Evolutionary conservation across 23 red algal species (phyloP), one percentile per base, ranked within the genome.

Genomic region (Gracilaria caudata): DNA sequence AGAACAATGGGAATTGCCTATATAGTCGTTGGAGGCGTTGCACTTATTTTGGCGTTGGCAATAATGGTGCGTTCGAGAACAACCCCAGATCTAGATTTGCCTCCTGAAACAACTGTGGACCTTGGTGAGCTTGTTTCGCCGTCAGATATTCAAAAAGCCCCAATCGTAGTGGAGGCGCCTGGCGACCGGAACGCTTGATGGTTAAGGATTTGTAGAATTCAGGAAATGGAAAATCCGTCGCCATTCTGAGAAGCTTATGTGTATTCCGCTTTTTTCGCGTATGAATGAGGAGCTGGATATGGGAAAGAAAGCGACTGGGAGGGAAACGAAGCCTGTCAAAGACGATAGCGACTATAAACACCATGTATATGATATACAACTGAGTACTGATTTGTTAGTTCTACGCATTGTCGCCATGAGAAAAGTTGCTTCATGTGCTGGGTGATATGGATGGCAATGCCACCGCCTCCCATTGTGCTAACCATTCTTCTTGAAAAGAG

Each of bases 1-100:
- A 73, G 68, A 51, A 79, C 88, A 64, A 49, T 98, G 36, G 90
- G 83, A 12, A 77, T 93, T 60, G 74, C 86, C 41, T 98, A 98
- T 55, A 60, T 98, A 3, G 80, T 55, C 21, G 91, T 98, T 35
- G 90, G 95, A 44, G 86, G 84, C 21, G 55, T 94, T 24, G 80
- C 86, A 11, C 47, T 98, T 44, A 51, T 93, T 25, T 46, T 94
- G 34, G 84, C 95, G 1, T 60, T 87, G 21, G 44, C 65, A 34
- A 78, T 98, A 53, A 24, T 94, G 20, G 26, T 96, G 3, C 72
- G 73, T 36, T 81, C 76, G 21, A 59, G 87, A 53, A 74, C 45
- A 63, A 73, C 77, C 19, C 75, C 56, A 16, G 78, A 82, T 26
- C 41, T 91, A 25, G 87, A 91, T 9, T 43, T 91, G 16, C 87